These are phyloP conservation scores for Bimuria novae-zelandiae DNA, from an alignment of 2,329 filamentous ascomycete species.

Conservation along the genomic window DNA sequence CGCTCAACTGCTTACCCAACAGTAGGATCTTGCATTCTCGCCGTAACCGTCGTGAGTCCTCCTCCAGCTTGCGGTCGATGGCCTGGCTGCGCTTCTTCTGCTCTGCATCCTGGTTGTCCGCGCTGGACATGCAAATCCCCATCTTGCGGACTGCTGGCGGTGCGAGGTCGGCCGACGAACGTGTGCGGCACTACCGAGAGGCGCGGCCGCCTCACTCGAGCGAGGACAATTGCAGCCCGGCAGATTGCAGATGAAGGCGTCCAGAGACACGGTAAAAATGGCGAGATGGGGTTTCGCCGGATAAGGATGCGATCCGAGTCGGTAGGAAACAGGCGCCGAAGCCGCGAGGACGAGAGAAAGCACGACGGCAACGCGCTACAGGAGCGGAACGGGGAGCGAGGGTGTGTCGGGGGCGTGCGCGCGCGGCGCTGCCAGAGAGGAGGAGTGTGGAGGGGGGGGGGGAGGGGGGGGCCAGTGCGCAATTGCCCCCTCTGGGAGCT, in stretches of 20 bases:
- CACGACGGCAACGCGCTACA: constrained; percentile 3
- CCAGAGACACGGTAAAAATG: constrained; percentile 23
- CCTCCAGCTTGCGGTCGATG: constrained; percentile 91
- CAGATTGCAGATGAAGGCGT: constrained; percentile 13
- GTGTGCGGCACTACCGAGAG: constrained; percentile 10
- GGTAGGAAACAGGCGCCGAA: background rate
- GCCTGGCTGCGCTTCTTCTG: constrained; percentile 96
- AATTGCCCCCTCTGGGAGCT: too few species aligned
- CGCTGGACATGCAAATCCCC: constrained; percentile 87
- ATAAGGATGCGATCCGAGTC: constrained; percentile 22
- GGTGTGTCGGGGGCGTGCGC: background rate
- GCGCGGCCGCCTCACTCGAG: constrained; percentile 13
- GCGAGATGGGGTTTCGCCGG: constrained; percentile 24
- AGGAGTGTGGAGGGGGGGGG: constrained; percentile 3
- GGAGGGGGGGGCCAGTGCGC: constrained; percentile 7
- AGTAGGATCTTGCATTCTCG: constrained; percentile 99
- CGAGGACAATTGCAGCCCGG: constrained; percentile 26
- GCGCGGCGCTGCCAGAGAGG: constrained; percentile 4
- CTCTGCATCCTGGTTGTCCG: constrained; percentile 81
- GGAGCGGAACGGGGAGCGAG: background rate
- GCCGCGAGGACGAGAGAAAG: background rate
- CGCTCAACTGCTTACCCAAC: constrained; percentile 67
- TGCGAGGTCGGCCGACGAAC: constrained; percentile 26
- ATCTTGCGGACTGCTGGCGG: constrained; percentile 59
- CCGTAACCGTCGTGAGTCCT: constrained; percentile 89